A percentile compares a stretch with the other conserved stretches of the same genome.
phyloP scores from a whole-genome alignment of 176 grass and related monocot species.

The Cenchrus americanus region DNA sequence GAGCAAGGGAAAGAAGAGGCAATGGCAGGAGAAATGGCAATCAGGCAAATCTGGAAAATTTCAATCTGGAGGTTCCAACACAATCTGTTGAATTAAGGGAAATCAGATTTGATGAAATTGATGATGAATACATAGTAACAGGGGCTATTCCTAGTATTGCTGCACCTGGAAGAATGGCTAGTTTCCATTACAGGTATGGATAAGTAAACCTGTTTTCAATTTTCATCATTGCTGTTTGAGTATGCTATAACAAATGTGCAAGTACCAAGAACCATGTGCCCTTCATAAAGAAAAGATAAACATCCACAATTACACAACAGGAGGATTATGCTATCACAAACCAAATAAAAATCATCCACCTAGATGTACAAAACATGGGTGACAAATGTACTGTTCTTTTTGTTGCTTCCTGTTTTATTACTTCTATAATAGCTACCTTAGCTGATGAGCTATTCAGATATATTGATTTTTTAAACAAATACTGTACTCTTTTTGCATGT shows the following conservation, averaged over 20 bases:
- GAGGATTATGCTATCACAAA: slow-evolving; percentile 22
- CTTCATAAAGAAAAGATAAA: neutral
- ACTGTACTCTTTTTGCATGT: slow-evolving; percentile 15
- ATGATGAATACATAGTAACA: slow-evolving; percentile 78
- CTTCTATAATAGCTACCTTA: slow-evolving; percentile 31
- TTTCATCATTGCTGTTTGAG: neutral
- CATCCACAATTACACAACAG: neutral
- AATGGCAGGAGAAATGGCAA: slow-evolving; percentile 61
- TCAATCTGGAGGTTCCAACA: slow-evolving; percentile 63
- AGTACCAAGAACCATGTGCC: neutral
- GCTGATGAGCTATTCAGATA: neutral
- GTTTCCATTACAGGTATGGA: slow-evolving; percentile 69
- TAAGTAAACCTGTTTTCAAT: neutral
- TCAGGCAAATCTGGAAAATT: slow-evolving; percentile 66
- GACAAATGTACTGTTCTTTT: neutral
- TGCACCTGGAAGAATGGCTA: slow-evolving; percentile 59
- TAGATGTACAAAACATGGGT: neutral
- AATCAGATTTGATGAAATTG: slow-evolving; percentile 84
- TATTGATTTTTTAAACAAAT: neutral
- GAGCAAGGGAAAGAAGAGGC: slow-evolving; percentile 52
- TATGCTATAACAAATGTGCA: slow-evolving; percentile 16
- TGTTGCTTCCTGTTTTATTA: neutral
- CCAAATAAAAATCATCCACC: neutral
- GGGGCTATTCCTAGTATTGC: slow-evolving; percentile 57
- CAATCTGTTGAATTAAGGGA: slow-evolving; percentile 82